Percentiles rank a stretch among this genome's conserved stretches.
Conservation (phyloP, 352 stramenopile species). For the Nothophytophthora sp. region DNA sequence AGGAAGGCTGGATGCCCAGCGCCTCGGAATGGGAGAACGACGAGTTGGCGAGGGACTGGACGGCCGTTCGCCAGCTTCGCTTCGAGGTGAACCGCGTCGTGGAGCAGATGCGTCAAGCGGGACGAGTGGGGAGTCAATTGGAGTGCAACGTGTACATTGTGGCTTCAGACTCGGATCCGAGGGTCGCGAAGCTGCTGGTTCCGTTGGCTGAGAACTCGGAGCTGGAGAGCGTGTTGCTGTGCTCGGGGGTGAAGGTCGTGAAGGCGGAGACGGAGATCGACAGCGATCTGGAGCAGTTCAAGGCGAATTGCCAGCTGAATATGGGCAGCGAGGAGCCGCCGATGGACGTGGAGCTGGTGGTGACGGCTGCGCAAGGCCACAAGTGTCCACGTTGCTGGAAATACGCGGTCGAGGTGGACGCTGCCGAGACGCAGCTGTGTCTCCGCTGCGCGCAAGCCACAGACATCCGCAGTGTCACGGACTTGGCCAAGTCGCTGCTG, state of each 20-base stretch:
- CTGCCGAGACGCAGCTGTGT: slow-evolving; percentile 51
- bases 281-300: slow-evolving; percentile 26
- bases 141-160: slow-evolving; percentile 75
- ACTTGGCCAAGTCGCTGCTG: slow-evolving; percentile 49
- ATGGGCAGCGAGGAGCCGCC: slow-evolving; percentile 37
- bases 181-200: slow-evolving; percentile 61
- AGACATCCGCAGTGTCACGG: slow-evolving; percentile 40
- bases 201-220: slow-evolving; percentile 20
- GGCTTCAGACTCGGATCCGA: slow-evolving; percentile 36
- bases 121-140: slow-evolving; percentile 64
- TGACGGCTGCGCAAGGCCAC: slow-evolving; percentile 64
- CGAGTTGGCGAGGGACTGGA: slow-evolving; percentile 80
- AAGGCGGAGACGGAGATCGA: slow-evolving; percentile 36
- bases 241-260: slow-evolving; percentile 57
- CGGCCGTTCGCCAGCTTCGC: slow-evolving; percentile 86
- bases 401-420: slow-evolving; percentile 65
- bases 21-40: slow-evolving; percentile 53
- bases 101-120: slow-evolving; percentile 63
- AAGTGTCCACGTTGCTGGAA: slow-evolving; percentile 93
- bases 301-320: slow-evolving; percentile 35
- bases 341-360: slow-evolving; percentile 50
- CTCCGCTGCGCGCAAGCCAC: slow-evolving; percentile 54
- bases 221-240: slow-evolving; percentile 77
- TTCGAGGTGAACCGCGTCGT: slow-evolving; percentile 81
- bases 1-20: slow-evolving; percentile 61